phyloP scores from a whole-genome alignment of 129 eudicot genomes.

The Lactuca sativa region DNA sequence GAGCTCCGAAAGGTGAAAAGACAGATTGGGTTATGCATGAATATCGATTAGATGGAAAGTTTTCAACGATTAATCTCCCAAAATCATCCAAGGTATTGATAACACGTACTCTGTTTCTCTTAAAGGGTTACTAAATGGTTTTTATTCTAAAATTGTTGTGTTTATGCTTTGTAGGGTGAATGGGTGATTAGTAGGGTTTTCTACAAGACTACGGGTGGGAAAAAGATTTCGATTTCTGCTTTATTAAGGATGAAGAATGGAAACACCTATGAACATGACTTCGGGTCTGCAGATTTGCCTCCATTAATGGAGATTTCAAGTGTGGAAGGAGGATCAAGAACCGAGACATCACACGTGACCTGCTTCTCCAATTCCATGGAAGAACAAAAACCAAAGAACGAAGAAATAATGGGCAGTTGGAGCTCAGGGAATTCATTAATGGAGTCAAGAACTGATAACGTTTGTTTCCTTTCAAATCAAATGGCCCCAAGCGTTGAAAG shows the following conservation, averaged over 20 bases:
- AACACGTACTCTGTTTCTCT: conserved; percentile 11
- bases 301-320: conserved; percentile 59
- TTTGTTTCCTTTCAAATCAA: conserved; percentile 16
- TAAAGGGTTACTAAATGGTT: not conserved
- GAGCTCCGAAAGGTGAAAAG: conserved; percentile 82
- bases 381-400: conserved; percentile 42
- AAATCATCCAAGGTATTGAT: conserved; percentile 49
- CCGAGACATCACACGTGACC: conserved; percentile 63
- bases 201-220: conserved; percentile 61
- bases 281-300: conserved; percentile 45
- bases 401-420: conserved; percentile 32
- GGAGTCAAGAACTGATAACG: conserved; percentile 24
- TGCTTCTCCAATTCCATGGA: conserved; percentile 72
- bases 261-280: not conserved
- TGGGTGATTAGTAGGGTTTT: conserved; percentile 88
- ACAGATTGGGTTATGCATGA: conserved; percentile 92
- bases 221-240: conserved; percentile 52
- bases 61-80: conserved; percentile 33
- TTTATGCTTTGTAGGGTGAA: conserved; percentile 59
- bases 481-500: conserved; percentile 28
- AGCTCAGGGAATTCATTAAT: conserved; percentile 17
- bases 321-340: conserved; percentile 34
- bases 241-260: conserved; percentile 23
- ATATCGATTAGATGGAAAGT: conserved; percentile 58
- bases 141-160: not conserved